Evolutionary conservation across 2,329 filamentous ascomycete species (phyloP).

Genomic region (Colletotrichum karsti): DNA sequence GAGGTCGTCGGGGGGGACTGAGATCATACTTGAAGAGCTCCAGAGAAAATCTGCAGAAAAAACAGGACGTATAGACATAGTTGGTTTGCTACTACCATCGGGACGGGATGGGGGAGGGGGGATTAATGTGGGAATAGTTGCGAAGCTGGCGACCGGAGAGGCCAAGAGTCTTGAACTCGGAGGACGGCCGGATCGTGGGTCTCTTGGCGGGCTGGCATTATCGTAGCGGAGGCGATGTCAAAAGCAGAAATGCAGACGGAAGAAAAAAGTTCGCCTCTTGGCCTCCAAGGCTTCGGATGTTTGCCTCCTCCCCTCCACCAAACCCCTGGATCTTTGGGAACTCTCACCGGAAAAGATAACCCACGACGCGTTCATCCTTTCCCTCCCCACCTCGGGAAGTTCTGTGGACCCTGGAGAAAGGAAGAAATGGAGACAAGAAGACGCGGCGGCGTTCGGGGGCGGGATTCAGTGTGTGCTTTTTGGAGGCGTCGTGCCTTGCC

Average conservation of each 20-base stretch:
- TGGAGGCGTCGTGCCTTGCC: neutral
- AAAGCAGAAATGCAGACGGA: no score
- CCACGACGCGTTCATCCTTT: neutral
- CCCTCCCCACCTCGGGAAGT: neutral
- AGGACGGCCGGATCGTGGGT: conserved; percentile 20
- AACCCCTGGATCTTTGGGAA: no score
- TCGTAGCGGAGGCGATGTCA: neutral
- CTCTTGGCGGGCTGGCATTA: neutral
- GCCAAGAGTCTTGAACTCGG: conserved; percentile 16
- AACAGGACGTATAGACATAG: no score
- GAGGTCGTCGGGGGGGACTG: neutral
- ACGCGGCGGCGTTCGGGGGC: neutral
- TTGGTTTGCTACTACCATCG: no score
- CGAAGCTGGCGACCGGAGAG: neutral
- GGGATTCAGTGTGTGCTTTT: neutral
- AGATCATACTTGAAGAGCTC: neutral
- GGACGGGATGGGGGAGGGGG: no score
- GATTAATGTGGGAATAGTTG: neutral
- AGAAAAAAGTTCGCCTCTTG: neutral
- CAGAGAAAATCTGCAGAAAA: neutral
- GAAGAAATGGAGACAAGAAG: neutral
- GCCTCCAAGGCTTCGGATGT: neutral
- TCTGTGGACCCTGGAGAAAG: conserved; percentile 10
- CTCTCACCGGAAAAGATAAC: conserved; percentile 16
- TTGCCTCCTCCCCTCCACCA: neutral